Evolutionary conservation across 2,329 filamentous ascomycete species (phyloP).

Genomic region (Sporothrix dimorphospora): DNA sequence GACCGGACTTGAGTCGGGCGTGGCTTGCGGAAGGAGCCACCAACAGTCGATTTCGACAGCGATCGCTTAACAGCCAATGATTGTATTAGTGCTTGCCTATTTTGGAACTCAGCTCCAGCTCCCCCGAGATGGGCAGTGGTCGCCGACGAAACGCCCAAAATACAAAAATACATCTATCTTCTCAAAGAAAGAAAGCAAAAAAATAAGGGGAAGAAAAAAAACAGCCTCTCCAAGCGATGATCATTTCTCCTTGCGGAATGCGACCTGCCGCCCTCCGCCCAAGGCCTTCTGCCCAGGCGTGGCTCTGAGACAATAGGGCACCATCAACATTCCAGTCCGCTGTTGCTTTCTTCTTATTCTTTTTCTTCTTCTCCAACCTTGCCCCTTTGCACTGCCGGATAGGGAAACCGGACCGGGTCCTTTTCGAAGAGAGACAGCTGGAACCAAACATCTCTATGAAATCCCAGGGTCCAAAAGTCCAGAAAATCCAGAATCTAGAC

Average conservation of each 20-base stretch:
- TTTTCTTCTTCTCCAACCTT: background rate
- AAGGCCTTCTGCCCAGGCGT: background rate
- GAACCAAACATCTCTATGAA: background rate
- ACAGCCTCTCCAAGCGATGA: background rate
- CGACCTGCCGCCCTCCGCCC: background rate
- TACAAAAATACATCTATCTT: background rate
- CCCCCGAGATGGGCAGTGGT: background rate
- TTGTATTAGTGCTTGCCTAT: slow-evolving; percentile 3
- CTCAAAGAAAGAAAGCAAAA: background rate
- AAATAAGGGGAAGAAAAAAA: background rate
- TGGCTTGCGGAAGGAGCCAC: slow-evolving; percentile 1
- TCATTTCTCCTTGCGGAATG: slow-evolving; percentile 20
- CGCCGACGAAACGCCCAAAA: background rate
- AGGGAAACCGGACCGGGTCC: background rate
- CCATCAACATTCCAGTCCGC: slow-evolving; percentile 5
- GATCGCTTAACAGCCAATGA: slow-evolving; percentile 9
- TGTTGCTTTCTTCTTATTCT: background rate
- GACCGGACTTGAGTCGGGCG: background rate
- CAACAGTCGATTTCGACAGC: background rate
- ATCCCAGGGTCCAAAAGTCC: slow-evolving; percentile 12
- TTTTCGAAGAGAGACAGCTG: background rate
- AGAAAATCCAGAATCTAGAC: background rate
- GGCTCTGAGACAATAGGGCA: background rate
- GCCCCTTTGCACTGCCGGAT: background rate
- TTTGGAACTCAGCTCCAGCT: slow-evolving; percentile 8